phyloP scores from a whole-genome alignment of 305 asterid genomes.

The Fraxinus velutina region DNA sequence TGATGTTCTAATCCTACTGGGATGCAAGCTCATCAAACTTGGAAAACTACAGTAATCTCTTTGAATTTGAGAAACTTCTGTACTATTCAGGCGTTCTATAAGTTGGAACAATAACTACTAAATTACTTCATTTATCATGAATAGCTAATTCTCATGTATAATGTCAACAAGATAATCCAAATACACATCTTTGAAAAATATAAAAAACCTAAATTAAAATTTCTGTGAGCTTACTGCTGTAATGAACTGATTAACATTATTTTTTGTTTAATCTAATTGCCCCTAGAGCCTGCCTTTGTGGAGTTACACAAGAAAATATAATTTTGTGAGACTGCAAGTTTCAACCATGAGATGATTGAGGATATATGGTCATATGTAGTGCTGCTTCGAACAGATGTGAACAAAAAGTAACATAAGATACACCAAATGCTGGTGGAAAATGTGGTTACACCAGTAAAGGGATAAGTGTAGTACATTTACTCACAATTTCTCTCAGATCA shows the following conservation, averaged over 20 bases:
- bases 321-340: neutral
- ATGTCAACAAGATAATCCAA: neutral
- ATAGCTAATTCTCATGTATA: neutral
- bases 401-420: neutral
- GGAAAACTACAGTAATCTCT: neutral
- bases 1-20: neutral
- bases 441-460: neutral
- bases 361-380: neutral
- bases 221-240: neutral
- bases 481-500: neutral
- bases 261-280: neutral
- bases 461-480: neutral
- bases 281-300: neutral
- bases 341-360: neutral
- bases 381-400: neutral
- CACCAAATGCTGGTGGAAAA: neutral
- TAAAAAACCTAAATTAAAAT: neutral
- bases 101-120: neutral
- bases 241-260: neutral
- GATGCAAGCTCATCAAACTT: neutral
- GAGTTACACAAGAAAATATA: neutral
- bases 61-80: neutral
- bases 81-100: neutral
- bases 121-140: neutral
- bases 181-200: neutral